A percentile compares a stretch with the other conserved stretches of the same genome.
Evolutionary conservation across 1,284 basidiomycete genomes (phyloP).

Genomic region (Boletellus sp.): DNA sequence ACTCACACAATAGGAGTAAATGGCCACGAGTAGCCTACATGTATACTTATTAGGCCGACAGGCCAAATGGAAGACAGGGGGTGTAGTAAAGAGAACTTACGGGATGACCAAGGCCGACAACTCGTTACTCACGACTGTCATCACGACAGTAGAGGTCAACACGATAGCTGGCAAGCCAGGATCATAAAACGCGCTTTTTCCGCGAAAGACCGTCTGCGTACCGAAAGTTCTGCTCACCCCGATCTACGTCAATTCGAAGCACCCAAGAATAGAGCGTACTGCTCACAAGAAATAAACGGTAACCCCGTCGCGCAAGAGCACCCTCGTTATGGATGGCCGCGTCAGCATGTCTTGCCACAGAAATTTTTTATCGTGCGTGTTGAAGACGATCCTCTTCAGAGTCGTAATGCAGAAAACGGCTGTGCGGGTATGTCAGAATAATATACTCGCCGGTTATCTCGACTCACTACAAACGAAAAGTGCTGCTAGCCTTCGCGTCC

Average conservation of each 20-base stretch:
- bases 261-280: not conserved
- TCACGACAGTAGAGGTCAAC: constrained; percentile 16
- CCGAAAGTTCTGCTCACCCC: constrained; percentile 15
- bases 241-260: not conserved
- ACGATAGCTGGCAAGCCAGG: constrained; percentile 6
- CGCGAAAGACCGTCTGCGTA: not conserved
- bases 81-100: constrained; percentile 7
- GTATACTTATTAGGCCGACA: constrained; percentile 6
- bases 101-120: constrained; percentile 11
- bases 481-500: constrained; percentile 9
- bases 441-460: not conserved
- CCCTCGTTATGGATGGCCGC: not conserved
- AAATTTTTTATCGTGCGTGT: not conserved
- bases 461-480: constrained; percentile 19
- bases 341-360: not conserved
- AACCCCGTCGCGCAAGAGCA: constrained; percentile 14
- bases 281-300: constrained; percentile 22
- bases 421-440: constrained; percentile 8
- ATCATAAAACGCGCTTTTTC: not conserved
- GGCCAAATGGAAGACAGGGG: not conserved
- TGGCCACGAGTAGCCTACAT: constrained; percentile 13
- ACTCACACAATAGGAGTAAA: constrained; percentile 24
- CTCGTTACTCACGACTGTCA: constrained; percentile 14
- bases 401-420: constrained; percentile 18
- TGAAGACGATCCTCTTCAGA: constrained; percentile 9